Base-by-base conservation (phyloP, 345 rosid species). In the Corchorus capsularis region DNA sequence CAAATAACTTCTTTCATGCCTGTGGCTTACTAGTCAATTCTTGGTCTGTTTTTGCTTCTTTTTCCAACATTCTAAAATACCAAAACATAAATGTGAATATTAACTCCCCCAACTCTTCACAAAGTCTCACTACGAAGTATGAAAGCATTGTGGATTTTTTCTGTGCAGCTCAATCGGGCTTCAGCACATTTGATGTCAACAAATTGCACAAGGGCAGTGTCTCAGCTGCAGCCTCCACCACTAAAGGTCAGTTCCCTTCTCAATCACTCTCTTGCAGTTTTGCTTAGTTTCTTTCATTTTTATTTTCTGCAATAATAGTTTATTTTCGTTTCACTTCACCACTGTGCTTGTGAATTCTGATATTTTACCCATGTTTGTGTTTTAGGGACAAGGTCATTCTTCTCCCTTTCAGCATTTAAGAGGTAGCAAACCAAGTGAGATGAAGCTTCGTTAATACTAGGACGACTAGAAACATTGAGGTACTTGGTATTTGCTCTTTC, bases 361-460 rank as follows among this genome's bases (percentile, higher is more conserved):
- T 71, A 22, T 7, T 39, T 57, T 11, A 63, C 20, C 71, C 20
- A 15, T 62, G 32, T 62, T 47, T 73, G 66, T 78, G 62, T 81
- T 79, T 69, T 88, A 88, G 94, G 81, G 43, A 50, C 92, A 32
- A 85, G 90, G 87, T 90, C 94, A 39, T 90, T 90, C 88, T 90
- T 90, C 85, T 90, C 91, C 60, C 92, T 90, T 74, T 88, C 94
- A 64, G 92, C 92, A 59, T 90, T 90, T 70, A 85, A 27, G 89
- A 73, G 87, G 88, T 47, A 84, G 86, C 84, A 87, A 86, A 79
- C 89, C 89, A 50, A 87, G 82, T 64, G 86, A 88, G 72, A 79
- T 83, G 66, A 87, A 82, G 87, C 82, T 81, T 71, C 84, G 78
- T 14, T 83, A 77, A 83, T 45, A 47, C 46, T 65, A 54, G 73